phyloP scores from a whole-genome alignment of 768 basidiomycete species.

The Hericium erinaceus region DNA sequence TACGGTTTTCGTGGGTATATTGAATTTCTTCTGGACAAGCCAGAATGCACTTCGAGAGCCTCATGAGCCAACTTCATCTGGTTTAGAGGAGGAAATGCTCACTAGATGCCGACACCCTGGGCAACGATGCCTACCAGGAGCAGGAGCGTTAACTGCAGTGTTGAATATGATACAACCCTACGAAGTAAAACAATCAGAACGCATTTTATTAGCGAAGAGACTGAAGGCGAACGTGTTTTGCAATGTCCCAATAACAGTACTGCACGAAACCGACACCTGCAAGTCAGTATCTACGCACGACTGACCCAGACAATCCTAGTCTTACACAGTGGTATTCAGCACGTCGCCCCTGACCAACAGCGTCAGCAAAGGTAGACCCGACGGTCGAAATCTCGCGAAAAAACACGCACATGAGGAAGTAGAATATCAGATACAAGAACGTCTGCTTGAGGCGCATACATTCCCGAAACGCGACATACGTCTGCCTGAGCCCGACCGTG shows the following conservation, averaged over 20 bases:
- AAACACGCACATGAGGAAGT: conserved; percentile 57
- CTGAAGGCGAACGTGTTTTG: conserved; percentile 47
- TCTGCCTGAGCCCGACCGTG: conserved; percentile 63
- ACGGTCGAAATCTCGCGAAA: neutral
- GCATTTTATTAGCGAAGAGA: neutral
- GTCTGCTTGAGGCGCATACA: conserved; percentile 64
- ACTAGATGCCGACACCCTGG: conserved; percentile 66
- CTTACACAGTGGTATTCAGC: conserved; percentile 63
- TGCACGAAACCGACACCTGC: conserved; percentile 17
- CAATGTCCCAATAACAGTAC: conserved; percentile 62
- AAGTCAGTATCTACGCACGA: neutral
- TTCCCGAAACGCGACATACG: conserved; percentile 50
- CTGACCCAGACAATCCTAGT: conserved; percentile 9
- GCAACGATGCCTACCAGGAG: conserved; percentile 57
- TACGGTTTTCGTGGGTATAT: conserved; percentile 56
- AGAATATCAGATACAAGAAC: conserved; percentile 65
- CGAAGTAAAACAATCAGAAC: conserved; percentile 57
- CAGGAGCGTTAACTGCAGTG: conserved; percentile 57
- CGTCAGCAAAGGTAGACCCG: neutral
- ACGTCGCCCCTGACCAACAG: conserved; percentile 51
- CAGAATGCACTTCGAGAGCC: conserved; percentile 42
- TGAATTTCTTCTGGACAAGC: conserved; percentile 57
- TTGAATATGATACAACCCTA: conserved; percentile 65
- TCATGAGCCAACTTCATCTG: neutral
- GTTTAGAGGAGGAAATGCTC: conserved; percentile 12